Percentiles rank a stretch among this genome's conserved stretches.
Evolutionary conservation across 1,139 yeast genomes (phyloP).

Genomic region (Taiozyma onychis): DNA sequence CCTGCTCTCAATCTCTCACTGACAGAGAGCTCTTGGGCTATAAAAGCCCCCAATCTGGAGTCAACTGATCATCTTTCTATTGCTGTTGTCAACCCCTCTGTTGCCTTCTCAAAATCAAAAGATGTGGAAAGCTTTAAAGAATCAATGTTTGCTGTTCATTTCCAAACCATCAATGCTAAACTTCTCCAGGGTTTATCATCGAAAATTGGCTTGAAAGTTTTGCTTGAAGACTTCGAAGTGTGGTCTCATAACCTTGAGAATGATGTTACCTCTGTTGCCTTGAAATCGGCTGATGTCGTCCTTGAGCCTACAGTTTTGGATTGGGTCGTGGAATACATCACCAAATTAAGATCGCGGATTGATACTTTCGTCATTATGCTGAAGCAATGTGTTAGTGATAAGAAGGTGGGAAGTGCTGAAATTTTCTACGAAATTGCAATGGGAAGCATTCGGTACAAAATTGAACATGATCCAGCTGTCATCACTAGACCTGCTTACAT

Average conservation of each 20-base stretch:
- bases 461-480: constrained; percentile 83
- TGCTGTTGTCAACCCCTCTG: not conserved
- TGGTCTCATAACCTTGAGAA: constrained; percentile 36
- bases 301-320: constrained; percentile 32
- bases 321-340: constrained; percentile 25
- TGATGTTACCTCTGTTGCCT: constrained; percentile 31
- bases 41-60: not conserved
- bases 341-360: not conserved
- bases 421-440: constrained; percentile 51
- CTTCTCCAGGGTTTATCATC: not conserved
- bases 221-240: constrained; percentile 29
- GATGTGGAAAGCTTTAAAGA: constrained; percentile 2
- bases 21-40: not conserved
- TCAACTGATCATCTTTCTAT: not conserved
- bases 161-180: not conserved
- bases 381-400: constrained; percentile 11
- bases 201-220: constrained; percentile 11
- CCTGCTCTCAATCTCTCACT: constrained; percentile 27
- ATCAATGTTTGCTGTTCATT: constrained; percentile 12
- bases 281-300: constrained; percentile 31
- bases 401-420: constrained; percentile 29
- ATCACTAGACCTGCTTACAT: constrained; percentile 85
- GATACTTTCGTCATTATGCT: not conserved
- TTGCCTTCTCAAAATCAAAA: constrained; percentile 1
- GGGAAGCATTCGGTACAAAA: constrained; percentile 54